Conservation (phyloP, 2,329 filamentous ascomycete species). For the Colletotrichum viniferum region DNA sequence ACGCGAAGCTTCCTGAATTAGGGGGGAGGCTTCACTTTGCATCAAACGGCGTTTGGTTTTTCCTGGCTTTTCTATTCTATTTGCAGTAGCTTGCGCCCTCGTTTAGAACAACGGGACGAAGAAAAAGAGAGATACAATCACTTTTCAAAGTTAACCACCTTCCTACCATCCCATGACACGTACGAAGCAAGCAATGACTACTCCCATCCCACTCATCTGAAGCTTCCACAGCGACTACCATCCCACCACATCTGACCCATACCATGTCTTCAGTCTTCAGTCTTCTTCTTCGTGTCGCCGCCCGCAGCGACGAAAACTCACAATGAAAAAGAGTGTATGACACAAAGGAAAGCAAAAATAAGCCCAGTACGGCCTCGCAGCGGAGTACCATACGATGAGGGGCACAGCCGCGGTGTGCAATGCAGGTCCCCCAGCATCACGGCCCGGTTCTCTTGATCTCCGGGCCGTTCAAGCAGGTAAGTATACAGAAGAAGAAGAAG, state of each 20-base stretch:
- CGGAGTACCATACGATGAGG: background rate
- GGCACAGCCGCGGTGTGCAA: slow-evolving; percentile 8
- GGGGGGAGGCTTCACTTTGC: background rate
- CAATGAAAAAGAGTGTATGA: background rate
- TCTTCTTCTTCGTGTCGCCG: background rate
- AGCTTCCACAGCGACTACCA: no score
- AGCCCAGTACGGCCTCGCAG: background rate
- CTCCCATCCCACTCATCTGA: background rate
- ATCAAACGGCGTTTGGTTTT: background rate
- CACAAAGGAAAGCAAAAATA: background rate
- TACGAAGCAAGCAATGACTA: background rate
- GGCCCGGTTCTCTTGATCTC: slow-evolving; percentile 8
- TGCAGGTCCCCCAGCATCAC: slow-evolving; percentile 3
- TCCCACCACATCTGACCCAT: background rate
- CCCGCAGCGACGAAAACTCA: background rate
- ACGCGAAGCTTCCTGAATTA: background rate
- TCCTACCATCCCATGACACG: background rate
- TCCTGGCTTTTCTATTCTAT: background rate
- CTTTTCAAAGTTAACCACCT: background rate
- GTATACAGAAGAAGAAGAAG: background rate
- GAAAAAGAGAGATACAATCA: background rate
- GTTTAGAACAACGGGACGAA: background rate
- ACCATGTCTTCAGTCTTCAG: background rate
- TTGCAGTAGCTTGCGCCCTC: background rate
- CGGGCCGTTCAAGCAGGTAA: slow-evolving; percentile 1